A percentile compares a stretch with the other conserved stretches of the same genome.
Evolutionary conservation across 257 asterid species (phyloP).

Genomic region (Solanum paucissectum): DNA sequence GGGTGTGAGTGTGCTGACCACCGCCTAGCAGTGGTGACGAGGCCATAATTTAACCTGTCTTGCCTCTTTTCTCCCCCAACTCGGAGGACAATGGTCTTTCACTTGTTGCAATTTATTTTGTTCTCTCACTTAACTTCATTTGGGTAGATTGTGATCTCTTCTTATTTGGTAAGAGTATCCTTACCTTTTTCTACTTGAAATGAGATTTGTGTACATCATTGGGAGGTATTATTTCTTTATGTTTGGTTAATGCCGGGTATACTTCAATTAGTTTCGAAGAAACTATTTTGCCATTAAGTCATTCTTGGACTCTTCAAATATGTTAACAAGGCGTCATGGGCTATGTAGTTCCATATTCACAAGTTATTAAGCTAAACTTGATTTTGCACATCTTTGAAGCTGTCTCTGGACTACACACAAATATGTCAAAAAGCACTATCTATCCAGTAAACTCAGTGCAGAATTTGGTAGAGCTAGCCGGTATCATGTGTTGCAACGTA

Average conservation of each 20-base stretch:
- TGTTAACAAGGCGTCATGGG: not conserved
- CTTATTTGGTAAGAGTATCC: not conserved
- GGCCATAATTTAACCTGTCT: not conserved
- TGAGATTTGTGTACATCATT: not conserved
- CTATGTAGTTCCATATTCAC: not conserved
- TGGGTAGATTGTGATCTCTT: not conserved
- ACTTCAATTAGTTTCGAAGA: not conserved
- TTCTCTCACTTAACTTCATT: not conserved
- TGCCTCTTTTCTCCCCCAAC: not conserved
- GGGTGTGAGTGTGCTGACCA: not conserved
- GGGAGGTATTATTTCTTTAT: not conserved
- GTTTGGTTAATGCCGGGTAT: not conserved
- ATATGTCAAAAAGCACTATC: too few species aligned
- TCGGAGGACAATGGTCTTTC: not conserved
- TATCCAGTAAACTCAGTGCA: too few species aligned
- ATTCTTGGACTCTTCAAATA: not conserved
- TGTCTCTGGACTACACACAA: too few species aligned
- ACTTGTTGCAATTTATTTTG: not conserved
- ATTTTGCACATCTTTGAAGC: too few species aligned
- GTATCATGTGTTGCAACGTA: too few species aligned
- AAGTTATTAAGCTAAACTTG: too few species aligned
- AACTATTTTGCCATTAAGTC: not conserved
- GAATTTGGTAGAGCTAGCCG: too few species aligned
- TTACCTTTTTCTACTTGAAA: not conserved
- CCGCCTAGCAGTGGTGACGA: not conserved